Base-by-base conservation (phyloP, 495 filamentous ascomycete genomes). In the Trichoderma orchidacearum region DNA sequence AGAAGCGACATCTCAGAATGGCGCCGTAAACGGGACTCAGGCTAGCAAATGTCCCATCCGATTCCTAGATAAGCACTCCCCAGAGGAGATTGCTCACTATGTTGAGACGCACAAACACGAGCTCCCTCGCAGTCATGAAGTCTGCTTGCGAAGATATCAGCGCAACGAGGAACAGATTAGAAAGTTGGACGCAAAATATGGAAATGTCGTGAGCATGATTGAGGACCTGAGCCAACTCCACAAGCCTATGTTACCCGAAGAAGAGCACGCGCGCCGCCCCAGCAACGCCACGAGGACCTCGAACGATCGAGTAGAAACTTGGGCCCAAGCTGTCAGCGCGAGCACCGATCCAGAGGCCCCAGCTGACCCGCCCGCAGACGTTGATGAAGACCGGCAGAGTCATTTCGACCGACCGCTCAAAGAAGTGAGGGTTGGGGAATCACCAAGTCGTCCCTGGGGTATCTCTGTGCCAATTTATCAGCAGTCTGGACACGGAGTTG, bases 41-140 rank as follows among this genome's bases (percentile, higher is more conserved):
- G 70, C 74, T 15, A 75, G 82, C 30, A 83, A 85, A 63, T 96
- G 90, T 68, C 90, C 90, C 1, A 96, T 96, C 59, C 85, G 90
- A 31, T 94, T 84, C 66, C 70, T 96, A 59, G 84, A 95, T 63
- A 84, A 94, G 66, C 89, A 94, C 65, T 87, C 87, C 1, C 89
- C 90, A 1, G 88, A 94, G 73, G 90, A 96, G 67, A 82, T 96
- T 51, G 90, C 90, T 15, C 75, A 83, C 58, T 96, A 95, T 63
- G 85, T 96, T 55, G 87, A 95, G 66, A 85, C 80, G 23, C 90
- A 96, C 72, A 95, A 95, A 66, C 90, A 96, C 63, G 87, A 95
- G 61, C 80, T 96, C 28, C 90, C 90, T 3, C 77, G 90, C 57
- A 93, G 88, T 62, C 90, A 96, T 68, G 89, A 90, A 58, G 81